Percentiles rank a stretch among this genome's conserved stretches.
Evolutionary conservation across 2,329 filamentous ascomycete species (phyloP).

Genomic region (Taxawa tesnikishii): DNA sequence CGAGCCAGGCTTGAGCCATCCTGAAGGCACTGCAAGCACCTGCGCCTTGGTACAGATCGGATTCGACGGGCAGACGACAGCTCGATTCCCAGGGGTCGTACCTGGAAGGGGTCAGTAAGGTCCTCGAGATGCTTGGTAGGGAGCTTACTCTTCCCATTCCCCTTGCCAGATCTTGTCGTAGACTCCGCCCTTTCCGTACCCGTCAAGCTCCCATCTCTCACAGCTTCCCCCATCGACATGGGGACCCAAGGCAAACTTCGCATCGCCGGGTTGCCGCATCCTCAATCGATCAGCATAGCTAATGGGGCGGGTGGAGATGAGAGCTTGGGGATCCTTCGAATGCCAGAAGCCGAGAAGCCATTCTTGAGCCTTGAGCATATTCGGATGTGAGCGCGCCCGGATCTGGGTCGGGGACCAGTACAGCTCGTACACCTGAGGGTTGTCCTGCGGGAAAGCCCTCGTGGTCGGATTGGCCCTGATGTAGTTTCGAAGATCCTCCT

Average conservation of each 20-base stretch:
- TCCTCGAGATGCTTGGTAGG: no score
- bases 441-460: slow-evolving; percentile 34
- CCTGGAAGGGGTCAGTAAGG: background rate
- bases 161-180: slow-evolving; percentile 66
- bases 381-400: slow-evolving; percentile 33
- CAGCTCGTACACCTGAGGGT: slow-evolving; percentile 38
- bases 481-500: slow-evolving; percentile 31
- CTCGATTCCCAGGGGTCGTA: slow-evolving; percentile 76
- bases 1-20: slow-evolving; percentile 83
- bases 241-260: slow-evolving; percentile 44
- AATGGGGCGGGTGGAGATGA: slow-evolving; percentile 34
- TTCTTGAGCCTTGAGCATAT: slow-evolving; percentile 32
- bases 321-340: slow-evolving; percentile 26
- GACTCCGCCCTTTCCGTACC: slow-evolving; percentile 50
- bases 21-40: slow-evolving; percentile 78
- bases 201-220: slow-evolving; percentile 44
- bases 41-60: slow-evolving; percentile 67
- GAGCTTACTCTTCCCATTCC: no score
- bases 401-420: slow-evolving; percentile 38
- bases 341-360: slow-evolving; percentile 40
- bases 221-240: slow-evolving; percentile 39
- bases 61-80: slow-evolving; percentile 53
- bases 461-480: slow-evolving; percentile 33
- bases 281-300: slow-evolving; percentile 37
- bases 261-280: slow-evolving; percentile 42